A percentile compares a stretch with the other conserved stretches of the same genome.
These are phyloP conservation scores for Kokia cookei DNA, from an alignment of 441 rosid genomes.

Conservation along the genomic window DNA sequence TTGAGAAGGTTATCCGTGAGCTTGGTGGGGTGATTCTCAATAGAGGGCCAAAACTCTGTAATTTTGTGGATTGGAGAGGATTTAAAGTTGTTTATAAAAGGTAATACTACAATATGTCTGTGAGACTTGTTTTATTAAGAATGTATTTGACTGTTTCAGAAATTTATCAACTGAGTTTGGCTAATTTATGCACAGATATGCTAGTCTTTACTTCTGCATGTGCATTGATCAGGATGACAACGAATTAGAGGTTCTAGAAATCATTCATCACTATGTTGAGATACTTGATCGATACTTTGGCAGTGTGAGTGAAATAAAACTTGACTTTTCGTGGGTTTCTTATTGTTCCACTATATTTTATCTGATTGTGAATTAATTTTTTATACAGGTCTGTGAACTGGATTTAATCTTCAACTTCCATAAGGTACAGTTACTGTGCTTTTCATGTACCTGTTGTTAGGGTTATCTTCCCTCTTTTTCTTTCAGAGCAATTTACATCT, in stretches of 20 bases:
- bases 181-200: slow-evolving; percentile 54
- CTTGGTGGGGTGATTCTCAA: slow-evolving; percentile 76
- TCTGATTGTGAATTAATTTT: slow-evolving; percentile 5
- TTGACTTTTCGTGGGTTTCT: background rate
- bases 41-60: slow-evolving; percentile 93
- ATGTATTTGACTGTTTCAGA: background rate
- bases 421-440: slow-evolving; percentile 32
- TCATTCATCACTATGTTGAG: slow-evolving; percentile 93
- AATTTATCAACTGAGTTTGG: slow-evolving; percentile 3
- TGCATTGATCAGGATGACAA: slow-evolving; percentile 92
- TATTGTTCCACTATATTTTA: background rate
- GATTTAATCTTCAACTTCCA: slow-evolving; percentile 83
- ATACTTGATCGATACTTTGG: slow-evolving; percentile 96
- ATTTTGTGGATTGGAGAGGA: slow-evolving; percentile 96
- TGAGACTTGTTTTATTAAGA: background rate
- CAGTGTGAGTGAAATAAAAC: slow-evolving; percentile 61
- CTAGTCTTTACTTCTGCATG: slow-evolving; percentile 98
- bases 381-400: slow-evolving; percentile 66
- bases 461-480: background rate
- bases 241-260: slow-evolving; percentile 83
- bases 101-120: slow-evolving; percentile 22
- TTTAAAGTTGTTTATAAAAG: slow-evolving; percentile 91
- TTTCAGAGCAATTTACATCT: background rate
- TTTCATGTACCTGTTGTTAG: background rate
- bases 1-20: slow-evolving; percentile 75